Conservation (phyloP, 306 rosid species). For the Senna siamea region DNA sequence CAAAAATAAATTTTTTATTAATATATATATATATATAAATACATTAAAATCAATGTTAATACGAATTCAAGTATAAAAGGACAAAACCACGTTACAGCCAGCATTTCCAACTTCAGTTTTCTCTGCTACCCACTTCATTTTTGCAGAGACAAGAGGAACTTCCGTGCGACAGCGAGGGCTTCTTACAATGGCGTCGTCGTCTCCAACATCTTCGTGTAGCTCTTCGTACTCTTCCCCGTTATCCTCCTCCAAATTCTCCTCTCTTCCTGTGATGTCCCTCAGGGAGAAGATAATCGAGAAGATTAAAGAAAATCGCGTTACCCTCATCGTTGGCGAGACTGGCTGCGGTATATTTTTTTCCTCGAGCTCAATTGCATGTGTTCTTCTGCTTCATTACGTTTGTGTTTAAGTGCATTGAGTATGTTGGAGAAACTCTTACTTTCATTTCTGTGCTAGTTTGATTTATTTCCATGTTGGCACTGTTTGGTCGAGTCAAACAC, state of each 20-base stretch:
- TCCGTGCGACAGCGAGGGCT: constrained; percentile 18
- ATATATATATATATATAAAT: too few relatives aligned
- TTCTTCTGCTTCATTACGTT: background rate
- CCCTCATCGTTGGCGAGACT: constrained; percentile 85
- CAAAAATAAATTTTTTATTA: too few relatives aligned
- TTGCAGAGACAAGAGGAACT: background rate
- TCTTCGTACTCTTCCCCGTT: constrained; percentile 41
- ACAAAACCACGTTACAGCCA: too few relatives aligned
- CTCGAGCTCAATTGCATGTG: background rate
- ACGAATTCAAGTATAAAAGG: too few relatives aligned
- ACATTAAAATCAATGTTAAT: too few relatives aligned
- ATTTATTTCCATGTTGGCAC: background rate
- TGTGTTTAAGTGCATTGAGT: constrained; percentile 27
- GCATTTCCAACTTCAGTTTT: background rate
- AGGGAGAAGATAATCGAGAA: constrained; percentile 75
- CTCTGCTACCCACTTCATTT: background rate
- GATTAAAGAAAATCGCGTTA: constrained; percentile 78
- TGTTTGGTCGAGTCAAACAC: constrained; percentile 6
- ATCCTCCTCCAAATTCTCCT: constrained; percentile 47
- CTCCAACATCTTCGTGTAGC: constrained; percentile 35
- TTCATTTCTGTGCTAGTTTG: background rate
- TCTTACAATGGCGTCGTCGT: constrained; percentile 59
- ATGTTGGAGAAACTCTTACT: background rate
- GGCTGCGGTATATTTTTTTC: constrained; percentile 72
- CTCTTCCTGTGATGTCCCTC: constrained; percentile 69